Percentiles rank a stretch among this genome's conserved stretches.
phyloP scores from a whole-genome alignment of 176 grass and related monocot species.

The Rhynchospora breviuscula region DNA sequence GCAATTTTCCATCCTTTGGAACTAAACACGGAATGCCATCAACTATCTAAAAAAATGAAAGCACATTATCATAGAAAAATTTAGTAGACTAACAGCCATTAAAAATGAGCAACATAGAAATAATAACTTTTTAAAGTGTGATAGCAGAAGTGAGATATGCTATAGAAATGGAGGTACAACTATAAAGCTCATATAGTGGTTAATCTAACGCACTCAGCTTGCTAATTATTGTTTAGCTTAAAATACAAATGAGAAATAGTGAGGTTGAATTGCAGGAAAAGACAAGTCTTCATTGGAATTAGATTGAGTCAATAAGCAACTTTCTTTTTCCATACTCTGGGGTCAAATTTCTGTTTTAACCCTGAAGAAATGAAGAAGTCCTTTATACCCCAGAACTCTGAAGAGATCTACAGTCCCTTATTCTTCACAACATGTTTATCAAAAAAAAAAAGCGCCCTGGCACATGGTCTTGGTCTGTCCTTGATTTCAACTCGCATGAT shows the following conservation, averaged over 20 bases:
- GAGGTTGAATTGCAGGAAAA: background rate
- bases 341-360: background rate
- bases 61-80: background rate
- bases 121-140: background rate
- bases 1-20: constrained; percentile 65
- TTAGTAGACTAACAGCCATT: background rate
- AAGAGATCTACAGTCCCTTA: background rate
- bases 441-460: background rate
- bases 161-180: background rate
- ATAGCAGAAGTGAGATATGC: background rate
- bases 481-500: background rate
- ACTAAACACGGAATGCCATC: constrained; percentile 69
- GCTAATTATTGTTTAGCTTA: background rate
- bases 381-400: background rate
- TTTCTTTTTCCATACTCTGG: background rate
- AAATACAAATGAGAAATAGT: background rate
- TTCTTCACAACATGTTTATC: background rate
- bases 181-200: background rate
- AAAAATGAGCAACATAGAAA: background rate
- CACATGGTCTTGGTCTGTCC: background rate
- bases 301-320: background rate
- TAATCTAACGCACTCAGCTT: background rate
- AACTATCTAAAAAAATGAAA: constrained; percentile 42
- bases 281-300: background rate
- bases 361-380: background rate